These are phyloP conservation scores for Geotrichum klebahnii DNA, from an alignment of 1,139 yeast species.

Conservation along the genomic window DNA sequence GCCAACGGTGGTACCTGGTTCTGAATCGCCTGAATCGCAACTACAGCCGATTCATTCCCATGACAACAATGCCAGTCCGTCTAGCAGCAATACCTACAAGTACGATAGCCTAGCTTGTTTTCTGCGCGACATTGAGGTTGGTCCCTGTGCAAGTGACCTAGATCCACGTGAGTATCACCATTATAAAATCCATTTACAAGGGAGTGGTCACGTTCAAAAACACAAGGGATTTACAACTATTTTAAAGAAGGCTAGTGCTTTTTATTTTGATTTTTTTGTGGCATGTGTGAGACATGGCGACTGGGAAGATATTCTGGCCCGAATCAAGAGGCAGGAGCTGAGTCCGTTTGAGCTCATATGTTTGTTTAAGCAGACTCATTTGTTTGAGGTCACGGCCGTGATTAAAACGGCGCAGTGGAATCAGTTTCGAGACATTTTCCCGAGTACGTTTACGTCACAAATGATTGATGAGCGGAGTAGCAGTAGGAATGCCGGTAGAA, in stretches of 20 bases:
- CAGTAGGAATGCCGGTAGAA: neutral
- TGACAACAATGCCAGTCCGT: neutral
- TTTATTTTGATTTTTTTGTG: neutral
- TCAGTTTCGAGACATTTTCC: conserved; percentile 5
- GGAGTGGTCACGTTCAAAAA: neutral
- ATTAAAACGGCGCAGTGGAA: neutral
- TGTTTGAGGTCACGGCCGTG: neutral
- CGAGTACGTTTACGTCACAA: neutral
- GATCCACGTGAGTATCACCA: neutral
- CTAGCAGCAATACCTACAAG: neutral
- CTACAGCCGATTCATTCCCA: too few species aligned
- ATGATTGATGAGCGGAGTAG: neutral
- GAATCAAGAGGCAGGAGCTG: neutral
- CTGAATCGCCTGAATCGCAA: too few species aligned
- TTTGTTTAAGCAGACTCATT: neutral
- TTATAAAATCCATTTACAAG: neutral
- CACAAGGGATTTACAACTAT: neutral
- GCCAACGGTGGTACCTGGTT: too few species aligned
- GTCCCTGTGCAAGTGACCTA: neutral
- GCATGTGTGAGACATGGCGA: neutral
- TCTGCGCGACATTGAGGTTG: neutral
- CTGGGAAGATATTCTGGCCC: neutral
- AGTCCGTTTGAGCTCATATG: neutral
- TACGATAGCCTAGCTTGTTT: neutral
- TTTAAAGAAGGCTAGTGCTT: neutral